Conservation (phyloP, 2,329 filamentous ascomycete species). For the Metarhizium brunneum region DNA sequence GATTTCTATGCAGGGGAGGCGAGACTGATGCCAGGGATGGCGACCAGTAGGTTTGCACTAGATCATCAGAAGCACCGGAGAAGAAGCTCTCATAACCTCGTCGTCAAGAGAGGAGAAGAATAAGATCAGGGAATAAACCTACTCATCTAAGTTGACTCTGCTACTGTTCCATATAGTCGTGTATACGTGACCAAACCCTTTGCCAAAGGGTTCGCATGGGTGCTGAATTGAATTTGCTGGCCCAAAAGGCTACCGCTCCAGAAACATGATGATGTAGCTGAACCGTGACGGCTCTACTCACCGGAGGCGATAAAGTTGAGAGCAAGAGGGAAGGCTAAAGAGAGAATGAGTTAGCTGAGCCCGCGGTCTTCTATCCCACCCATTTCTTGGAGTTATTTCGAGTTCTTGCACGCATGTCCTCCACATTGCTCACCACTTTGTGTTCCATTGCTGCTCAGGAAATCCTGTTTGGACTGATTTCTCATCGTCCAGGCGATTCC, state of each 20-base stretch:
- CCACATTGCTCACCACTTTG: constrained; percentile 60
- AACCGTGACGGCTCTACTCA: constrained; percentile 47
- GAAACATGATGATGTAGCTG: constrained; percentile 19
- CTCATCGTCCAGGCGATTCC: constrained; percentile 48
- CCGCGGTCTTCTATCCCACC: neutral
- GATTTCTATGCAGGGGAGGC: neutral
- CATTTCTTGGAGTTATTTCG: neutral
- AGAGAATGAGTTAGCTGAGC: neutral
- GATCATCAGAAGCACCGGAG: neutral
- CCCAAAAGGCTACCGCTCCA: constrained; percentile 49
- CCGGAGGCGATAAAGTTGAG: constrained; percentile 87
- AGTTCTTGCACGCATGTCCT: neutral
- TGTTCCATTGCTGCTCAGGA: constrained; percentile 68
- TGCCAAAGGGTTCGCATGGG: neutral
- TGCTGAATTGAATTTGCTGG: neutral
- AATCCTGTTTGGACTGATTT: constrained; percentile 59
- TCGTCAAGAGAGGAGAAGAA: constrained; percentile 18
- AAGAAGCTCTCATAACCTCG: neutral
- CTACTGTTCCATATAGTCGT: neutral
- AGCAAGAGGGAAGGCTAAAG: constrained; percentile 64
- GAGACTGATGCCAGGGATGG: neutral
- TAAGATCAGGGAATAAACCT: constrained; percentile 34
- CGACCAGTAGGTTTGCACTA: neutral
- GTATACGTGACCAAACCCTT: neutral
- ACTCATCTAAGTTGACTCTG: constrained; percentile 12